phyloP scores from a whole-genome alignment of 306 rosid genomes.

The Sphenostylis stenocarpa region DNA sequence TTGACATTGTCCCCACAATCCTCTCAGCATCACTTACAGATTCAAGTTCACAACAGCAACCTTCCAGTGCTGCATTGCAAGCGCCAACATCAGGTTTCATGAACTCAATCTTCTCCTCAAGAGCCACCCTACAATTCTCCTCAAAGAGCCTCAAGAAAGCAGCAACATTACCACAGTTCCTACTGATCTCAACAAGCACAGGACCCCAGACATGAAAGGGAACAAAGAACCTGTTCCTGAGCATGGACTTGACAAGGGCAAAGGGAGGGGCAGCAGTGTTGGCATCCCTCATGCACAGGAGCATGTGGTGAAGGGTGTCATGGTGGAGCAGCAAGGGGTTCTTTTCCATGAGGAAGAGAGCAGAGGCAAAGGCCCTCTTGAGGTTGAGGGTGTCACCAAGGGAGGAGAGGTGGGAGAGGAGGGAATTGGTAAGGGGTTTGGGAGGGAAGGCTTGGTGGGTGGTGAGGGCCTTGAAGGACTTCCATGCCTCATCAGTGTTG shows the following conservation, averaged over 20 bases:
- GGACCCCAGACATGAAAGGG: slow-evolving; percentile 74
- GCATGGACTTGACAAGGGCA: slow-evolving; percentile 66
- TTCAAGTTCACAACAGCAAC: slow-evolving; percentile 72
- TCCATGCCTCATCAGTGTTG: slow-evolving; percentile 84
- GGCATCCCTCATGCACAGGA: slow-evolving; percentile 65
- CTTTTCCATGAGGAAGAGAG: slow-evolving; percentile 57
- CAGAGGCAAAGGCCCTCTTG: slow-evolving; percentile 81
- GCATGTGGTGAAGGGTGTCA: slow-evolving; percentile 50
- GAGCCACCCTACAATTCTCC: slow-evolving; percentile 73
- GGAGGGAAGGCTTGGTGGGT: slow-evolving; percentile 62
- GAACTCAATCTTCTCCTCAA: slow-evolving; percentile 65
- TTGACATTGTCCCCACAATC: slow-evolving; percentile 67
- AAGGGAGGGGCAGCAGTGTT: slow-evolving; percentile 79
- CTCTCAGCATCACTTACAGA: slow-evolving; percentile 69
- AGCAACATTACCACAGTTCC: slow-evolving; percentile 51
- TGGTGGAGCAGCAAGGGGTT: slow-evolving; percentile 53
- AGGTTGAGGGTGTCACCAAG: slow-evolving; percentile 65
- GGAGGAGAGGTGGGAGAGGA: slow-evolving; percentile 66
- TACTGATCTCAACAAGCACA: slow-evolving; percentile 62
- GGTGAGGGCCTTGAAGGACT: slow-evolving; percentile 79
- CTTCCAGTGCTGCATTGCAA: slow-evolving; percentile 88
- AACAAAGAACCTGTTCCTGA: slow-evolving; percentile 66
- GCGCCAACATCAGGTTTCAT: slow-evolving; percentile 77
- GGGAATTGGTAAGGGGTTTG: slow-evolving; percentile 74
- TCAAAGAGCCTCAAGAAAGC: slow-evolving; percentile 66